Evolutionary conservation across 176 grass and related monocot species (phyloP).

Genomic region (Hsuehochloa calcarea): DNA sequence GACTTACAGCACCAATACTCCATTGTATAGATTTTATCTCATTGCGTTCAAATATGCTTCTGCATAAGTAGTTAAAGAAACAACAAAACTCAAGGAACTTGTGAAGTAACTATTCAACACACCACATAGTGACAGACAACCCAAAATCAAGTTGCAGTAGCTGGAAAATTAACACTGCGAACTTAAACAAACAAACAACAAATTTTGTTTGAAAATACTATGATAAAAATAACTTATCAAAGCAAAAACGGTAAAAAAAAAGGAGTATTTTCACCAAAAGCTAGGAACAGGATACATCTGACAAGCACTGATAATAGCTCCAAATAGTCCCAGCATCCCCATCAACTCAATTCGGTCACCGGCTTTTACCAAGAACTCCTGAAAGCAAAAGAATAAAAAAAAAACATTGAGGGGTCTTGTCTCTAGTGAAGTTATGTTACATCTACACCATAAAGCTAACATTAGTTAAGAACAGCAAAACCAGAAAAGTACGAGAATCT

Average conservation of each 20-base stretch:
- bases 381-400: constrained; percentile 29
- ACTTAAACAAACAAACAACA: background rate
- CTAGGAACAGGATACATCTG: constrained; percentile 58
- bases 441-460: background rate
- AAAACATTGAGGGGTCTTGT: background rate
- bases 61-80: constrained; percentile 31
- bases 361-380: constrained; percentile 63
- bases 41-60: constrained; percentile 63
- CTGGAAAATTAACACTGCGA: background rate
- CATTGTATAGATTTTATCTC: constrained; percentile 64
- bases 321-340: constrained; percentile 70
- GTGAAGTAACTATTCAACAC: background rate
- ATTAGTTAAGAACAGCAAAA: background rate
- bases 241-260: background rate
- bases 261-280: background rate
- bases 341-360: constrained; percentile 67
- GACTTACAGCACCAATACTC: constrained; percentile 57
- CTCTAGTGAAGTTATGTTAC: background rate
- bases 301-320: constrained; percentile 58
- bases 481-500: background rate
- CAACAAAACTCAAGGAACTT: background rate
- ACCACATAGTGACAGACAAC: background rate
- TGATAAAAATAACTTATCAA: background rate
- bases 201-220: background rate
- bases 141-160: background rate